These are phyloP conservation scores for Lentinula guzmanii DNA, from an alignment of 768 basidiomycete species.

Conservation along the genomic window DNA sequence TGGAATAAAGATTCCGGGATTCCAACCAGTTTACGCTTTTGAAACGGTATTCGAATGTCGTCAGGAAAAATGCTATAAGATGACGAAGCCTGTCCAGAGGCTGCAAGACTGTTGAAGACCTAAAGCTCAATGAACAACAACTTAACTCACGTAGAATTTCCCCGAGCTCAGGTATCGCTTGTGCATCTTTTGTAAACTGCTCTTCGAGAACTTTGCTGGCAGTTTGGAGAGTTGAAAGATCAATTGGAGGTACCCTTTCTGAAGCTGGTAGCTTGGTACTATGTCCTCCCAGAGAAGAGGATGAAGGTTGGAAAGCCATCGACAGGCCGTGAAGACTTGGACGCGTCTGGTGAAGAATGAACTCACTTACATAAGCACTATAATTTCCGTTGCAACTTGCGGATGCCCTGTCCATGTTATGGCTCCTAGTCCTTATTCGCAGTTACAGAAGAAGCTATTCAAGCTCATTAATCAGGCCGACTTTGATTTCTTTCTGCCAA, in stretches of 20 bases:
- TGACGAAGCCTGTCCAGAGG: slow-evolving; percentile 67
- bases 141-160: slow-evolving; percentile 60
- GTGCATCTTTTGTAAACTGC: slow-evolving; percentile 65
- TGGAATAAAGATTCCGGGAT: slow-evolving; percentile 77
- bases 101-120: slow-evolving; percentile 1
- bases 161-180: slow-evolving; percentile 69
- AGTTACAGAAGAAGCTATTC: slow-evolving; percentile 14
- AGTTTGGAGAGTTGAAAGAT: slow-evolving; percentile 56
- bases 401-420: background rate
- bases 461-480: slow-evolving; percentile 12
- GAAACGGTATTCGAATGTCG: slow-evolving; percentile 73
- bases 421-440: background rate
- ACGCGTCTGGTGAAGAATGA: background rate
- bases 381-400: background rate
- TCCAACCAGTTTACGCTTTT: slow-evolving; percentile 69
- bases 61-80: slow-evolving; percentile 74
- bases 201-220: slow-evolving; percentile 67
- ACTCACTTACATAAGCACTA: background rate
- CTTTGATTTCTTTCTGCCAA: slow-evolving; percentile 25
- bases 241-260: slow-evolving; percentile 35
- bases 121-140: slow-evolving; percentile 1
- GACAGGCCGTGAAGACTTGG: background rate
- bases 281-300: slow-evolving; percentile 7
- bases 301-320: slow-evolving; percentile 10
- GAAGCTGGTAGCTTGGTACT: background rate